Evolutionary conservation across 2,329 filamentous ascomycete species (phyloP).

Genomic region (Venturia carpophila): DNA sequence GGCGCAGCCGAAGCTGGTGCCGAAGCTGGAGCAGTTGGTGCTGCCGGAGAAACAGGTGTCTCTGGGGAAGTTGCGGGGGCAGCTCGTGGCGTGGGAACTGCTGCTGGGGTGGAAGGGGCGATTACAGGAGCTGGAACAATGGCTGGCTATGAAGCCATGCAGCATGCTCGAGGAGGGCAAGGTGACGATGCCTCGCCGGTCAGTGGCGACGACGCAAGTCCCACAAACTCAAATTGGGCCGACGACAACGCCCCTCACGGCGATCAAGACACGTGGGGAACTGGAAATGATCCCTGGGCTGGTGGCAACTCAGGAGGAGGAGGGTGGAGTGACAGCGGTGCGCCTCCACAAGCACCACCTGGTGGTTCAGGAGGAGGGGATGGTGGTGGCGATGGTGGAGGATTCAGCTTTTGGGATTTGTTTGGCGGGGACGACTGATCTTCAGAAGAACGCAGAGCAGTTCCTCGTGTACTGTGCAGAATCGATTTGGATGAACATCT

Average conservation of each 20-base stretch:
- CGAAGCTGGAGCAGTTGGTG: conserved; percentile 28
- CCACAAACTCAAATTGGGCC: conserved; percentile 19
- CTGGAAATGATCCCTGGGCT: conserved; percentile 8
- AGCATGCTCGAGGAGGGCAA: conserved; percentile 38
- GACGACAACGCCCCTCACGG: background rate
- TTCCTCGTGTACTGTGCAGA: no score
- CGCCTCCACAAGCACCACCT: background rate
- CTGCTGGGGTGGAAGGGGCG: conserved; percentile 27
- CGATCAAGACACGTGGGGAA: conserved; percentile 4
- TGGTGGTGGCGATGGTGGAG: background rate
- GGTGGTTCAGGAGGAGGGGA: background rate
- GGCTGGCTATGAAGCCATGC: conserved; percentile 57
- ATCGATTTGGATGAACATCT: no score
- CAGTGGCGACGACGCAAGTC: conserved; percentile 22
- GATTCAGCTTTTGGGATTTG: background rate
- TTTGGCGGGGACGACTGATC: conserved; percentile 2
- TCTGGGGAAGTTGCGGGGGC: conserved; percentile 34
- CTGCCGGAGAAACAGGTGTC: conserved; percentile 24
- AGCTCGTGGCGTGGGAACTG: conserved; percentile 33
- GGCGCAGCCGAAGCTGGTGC: conserved; percentile 36
- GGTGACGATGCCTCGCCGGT: conserved; percentile 26
- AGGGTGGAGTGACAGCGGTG: background rate
- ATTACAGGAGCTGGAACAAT: conserved; percentile 41
- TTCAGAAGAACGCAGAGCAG: no score
- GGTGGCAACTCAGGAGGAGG: background rate